Percentiles rank a stretch among this genome's conserved stretches.
Evolutionary conservation across 345 rosid species (phyloP).

Genomic region (Aethionema arabicum): DNA sequence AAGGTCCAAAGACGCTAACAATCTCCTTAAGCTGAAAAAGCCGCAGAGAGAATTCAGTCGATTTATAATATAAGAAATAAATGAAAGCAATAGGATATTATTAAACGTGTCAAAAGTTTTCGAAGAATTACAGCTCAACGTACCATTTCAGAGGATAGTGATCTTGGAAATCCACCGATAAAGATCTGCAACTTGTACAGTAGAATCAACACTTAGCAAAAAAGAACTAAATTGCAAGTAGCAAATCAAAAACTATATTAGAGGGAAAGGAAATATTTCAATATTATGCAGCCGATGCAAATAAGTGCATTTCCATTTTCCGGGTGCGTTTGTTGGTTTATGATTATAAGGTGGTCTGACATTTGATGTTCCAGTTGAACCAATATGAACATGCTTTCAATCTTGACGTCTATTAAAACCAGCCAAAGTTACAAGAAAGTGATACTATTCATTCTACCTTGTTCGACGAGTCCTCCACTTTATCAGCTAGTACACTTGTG

Average conservation of each 20-base stretch:
- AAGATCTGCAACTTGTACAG: conserved; percentile 67
- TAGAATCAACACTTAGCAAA: conserved; percentile 26
- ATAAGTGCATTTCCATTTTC: conserved; percentile 6
- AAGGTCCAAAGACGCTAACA: conserved; percentile 77
- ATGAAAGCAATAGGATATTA: neutral
- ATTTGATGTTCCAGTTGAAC: conserved; percentile 19
- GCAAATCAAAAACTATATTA: conserved; percentile 12
- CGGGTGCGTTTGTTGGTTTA: neutral
- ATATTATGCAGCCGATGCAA: conserved; percentile 9
- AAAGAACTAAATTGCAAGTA: conserved; percentile 8
- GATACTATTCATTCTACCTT: conserved; percentile 49
- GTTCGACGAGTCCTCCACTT: conserved; percentile 66
- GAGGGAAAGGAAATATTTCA: neutral
- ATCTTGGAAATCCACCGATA: conserved; percentile 76
- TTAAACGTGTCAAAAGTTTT: conserved; percentile 10
- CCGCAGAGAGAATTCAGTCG: conserved; percentile 24
- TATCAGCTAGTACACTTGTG: conserved; percentile 41
- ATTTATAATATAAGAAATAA: conserved; percentile 12
- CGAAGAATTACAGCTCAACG: conserved; percentile 20
- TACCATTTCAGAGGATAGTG: conserved; percentile 85
- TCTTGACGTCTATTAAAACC: conserved; percentile 1
- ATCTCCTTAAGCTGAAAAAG: conserved; percentile 77
- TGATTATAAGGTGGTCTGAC: conserved; percentile 16
- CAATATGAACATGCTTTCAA: conserved; percentile 18
- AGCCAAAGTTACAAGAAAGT: conserved; percentile 25